Conservation (phyloP, 306 rosid species). For the Trifolium pratense region DNA sequence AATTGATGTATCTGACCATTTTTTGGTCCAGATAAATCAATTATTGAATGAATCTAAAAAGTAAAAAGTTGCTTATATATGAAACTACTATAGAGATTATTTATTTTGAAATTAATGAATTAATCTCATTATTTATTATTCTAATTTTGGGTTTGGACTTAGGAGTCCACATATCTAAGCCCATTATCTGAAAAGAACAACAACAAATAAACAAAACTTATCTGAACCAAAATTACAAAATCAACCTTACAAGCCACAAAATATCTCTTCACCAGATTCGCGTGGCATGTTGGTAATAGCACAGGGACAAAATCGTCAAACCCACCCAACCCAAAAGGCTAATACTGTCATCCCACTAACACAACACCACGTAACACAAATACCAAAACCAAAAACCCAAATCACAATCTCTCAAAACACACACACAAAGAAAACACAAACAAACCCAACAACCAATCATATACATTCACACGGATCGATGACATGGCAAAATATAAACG, state of each 20-base stretch:
- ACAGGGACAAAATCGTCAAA: slow-evolving; percentile 17
- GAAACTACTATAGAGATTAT: too few relatives aligned
- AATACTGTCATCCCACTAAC: slow-evolving; percentile 35
- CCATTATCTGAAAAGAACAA: background rate
- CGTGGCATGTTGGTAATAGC: slow-evolving; percentile 38
- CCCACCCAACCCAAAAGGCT: background rate
- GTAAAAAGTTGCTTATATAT: too few relatives aligned
- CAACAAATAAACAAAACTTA: background rate
- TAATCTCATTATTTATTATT: too few relatives aligned
- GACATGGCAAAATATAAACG: slow-evolving; percentile 59
- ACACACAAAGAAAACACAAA: slow-evolving; percentile 76
- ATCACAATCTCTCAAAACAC: slow-evolving; percentile 30
- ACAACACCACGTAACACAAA: slow-evolving; percentile 21
- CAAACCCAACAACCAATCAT: background rate
- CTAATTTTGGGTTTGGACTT: too few relatives aligned
- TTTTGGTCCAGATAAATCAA: too few relatives aligned
- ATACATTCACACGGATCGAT: slow-evolving; percentile 50
- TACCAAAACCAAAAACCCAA: background rate
- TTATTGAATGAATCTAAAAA: too few relatives aligned
- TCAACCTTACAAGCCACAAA: slow-evolving; percentile 24
- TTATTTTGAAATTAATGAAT: too few relatives aligned
- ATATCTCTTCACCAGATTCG: slow-evolving; percentile 32
- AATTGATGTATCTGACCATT: too few relatives aligned
- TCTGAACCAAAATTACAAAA: slow-evolving; percentile 17
- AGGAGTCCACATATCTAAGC: background rate